Evolutionary conservation across 441 rosid genomes (phyloP), one percentile per base, ranked within the genome.

Genomic region (Brassica hybrid): DNA sequence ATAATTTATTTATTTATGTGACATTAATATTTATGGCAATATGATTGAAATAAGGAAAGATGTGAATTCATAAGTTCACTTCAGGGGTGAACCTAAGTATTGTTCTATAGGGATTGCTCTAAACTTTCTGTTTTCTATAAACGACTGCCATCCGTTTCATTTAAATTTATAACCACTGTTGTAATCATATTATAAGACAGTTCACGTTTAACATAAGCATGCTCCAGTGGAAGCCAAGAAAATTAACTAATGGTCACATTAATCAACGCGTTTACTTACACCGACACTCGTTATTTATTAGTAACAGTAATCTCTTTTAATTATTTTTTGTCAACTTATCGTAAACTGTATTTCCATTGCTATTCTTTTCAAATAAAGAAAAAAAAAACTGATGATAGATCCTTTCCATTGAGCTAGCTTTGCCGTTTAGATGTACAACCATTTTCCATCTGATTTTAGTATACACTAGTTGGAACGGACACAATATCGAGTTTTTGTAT

Each of bases 231-330:
- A 27, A 3, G 11, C 21, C 23, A 62, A 36, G 61, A n/a, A 8
- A 61, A 16, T 6, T 0, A 45, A 16, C 7, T 60, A 36, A 54
- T 73, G 9, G 66, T 73, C 71, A 57, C 21, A 57, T 16, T 61
- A 27, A 27, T 61, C 41, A 18, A 70, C 68, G 62, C 68, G 45
- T 32, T 69, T 60, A 11, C 50, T 61, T 7, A 60, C 68, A 6
- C 79, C 69, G 61, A 75, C 67, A 75, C 67, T 6, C 30, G 56
- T 57, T 41, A 16, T 21, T 21, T 4, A 16, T 43, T 14, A 27
- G 17, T 43, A 43, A 43, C 2, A 9, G 5, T 16, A 23, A 23
- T 57, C 11, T 23, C 11, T 45, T 75, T 57, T 16, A 16, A 16
- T 21, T 21, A 21, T 11, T 58, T 74, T 14, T 59, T 27, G 12